Evolutionary conservation across 371 early-diverging fungal genomes (phyloP).

Genomic region (Basidiobolus meristosporus): DNA sequence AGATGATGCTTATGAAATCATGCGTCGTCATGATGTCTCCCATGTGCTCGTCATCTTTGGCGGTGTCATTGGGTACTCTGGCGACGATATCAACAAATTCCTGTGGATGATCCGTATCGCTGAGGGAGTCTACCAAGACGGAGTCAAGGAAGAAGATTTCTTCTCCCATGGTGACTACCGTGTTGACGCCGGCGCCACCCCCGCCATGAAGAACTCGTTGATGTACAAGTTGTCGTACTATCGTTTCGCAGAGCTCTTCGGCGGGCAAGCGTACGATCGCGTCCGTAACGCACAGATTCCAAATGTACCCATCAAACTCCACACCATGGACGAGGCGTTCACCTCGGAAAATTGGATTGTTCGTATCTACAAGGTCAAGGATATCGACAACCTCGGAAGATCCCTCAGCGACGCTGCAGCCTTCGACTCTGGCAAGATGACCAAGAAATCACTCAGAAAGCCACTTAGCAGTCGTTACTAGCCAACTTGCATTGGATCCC

Average conservation of each 20-base stretch:
- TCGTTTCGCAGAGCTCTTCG: conserved; percentile 73
- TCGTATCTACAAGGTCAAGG: conserved; percentile 91
- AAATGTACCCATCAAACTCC: conserved; percentile 53
- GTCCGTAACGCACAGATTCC: conserved; percentile 72
- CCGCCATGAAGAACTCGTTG: conserved; percentile 73
- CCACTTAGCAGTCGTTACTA: neutral
- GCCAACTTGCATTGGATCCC: no score
- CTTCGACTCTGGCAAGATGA: conserved; percentile 28
- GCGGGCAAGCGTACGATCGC: conserved; percentile 56
- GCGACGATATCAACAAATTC: conserved; percentile 99
- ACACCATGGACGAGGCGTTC: conserved; percentile 79
- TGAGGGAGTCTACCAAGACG: conserved; percentile 89
- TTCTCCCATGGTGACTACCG: conserved; percentile 82
- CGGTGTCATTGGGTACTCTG: conserved; percentile 87
- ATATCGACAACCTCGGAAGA: conserved; percentile 78
- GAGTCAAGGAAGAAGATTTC: conserved; percentile 71
- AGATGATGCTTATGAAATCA: conserved; percentile 74
- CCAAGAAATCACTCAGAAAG: neutral
- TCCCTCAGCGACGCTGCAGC: conserved; percentile 43
- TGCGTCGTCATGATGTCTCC: conserved; percentile 83
- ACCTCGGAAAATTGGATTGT: conserved; percentile 88
- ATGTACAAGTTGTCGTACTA: conserved; percentile 97
- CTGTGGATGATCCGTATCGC: conserved; percentile 98
- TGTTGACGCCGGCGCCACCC: conserved; percentile 77
- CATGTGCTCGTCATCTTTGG: conserved; percentile 95